phyloP scores from a whole-genome alignment of 2,329 filamentous ascomycete genomes.

The Colletotrichum navitas region DNA sequence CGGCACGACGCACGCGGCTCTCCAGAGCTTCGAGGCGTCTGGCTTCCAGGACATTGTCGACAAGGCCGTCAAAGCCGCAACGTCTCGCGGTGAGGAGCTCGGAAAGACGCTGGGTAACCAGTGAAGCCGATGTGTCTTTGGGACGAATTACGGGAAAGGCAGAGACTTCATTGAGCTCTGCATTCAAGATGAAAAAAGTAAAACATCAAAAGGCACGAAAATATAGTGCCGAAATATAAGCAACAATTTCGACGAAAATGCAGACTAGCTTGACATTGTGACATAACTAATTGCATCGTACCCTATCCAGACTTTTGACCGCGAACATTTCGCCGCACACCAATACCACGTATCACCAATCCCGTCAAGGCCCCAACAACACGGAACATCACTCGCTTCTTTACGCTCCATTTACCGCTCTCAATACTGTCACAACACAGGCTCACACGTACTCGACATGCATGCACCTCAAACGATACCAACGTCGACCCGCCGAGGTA shows the following conservation, averaged over 20 bases:
- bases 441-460: too few species aligned
- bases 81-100: slow-evolving; percentile 57
- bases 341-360: too few species aligned
- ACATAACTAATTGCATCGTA: background rate
- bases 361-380: background rate
- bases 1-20: slow-evolving; percentile 63
- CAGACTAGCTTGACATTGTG: background rate
- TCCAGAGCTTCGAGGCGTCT: slow-evolving; percentile 61
- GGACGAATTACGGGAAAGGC: too few species aligned
- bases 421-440: too few species aligned
- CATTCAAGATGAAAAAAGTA: background rate
- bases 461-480: too few species aligned
- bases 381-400: background rate
- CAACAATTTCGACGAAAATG: background rate
- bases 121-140: background rate
- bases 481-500: too few species aligned
- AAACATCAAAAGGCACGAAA: background rate
- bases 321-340: background rate
- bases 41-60: slow-evolving; percentile 59
- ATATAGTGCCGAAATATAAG: background rate
- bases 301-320: background rate
- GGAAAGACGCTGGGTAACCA: slow-evolving; percentile 50
- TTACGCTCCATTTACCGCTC: background rate
- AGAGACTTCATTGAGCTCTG: too few species aligned
- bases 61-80: slow-evolving; percentile 61